phyloP scores from a whole-genome alignment of 495 filamentous ascomycete species.

The Podospora tetraspora region DNA sequence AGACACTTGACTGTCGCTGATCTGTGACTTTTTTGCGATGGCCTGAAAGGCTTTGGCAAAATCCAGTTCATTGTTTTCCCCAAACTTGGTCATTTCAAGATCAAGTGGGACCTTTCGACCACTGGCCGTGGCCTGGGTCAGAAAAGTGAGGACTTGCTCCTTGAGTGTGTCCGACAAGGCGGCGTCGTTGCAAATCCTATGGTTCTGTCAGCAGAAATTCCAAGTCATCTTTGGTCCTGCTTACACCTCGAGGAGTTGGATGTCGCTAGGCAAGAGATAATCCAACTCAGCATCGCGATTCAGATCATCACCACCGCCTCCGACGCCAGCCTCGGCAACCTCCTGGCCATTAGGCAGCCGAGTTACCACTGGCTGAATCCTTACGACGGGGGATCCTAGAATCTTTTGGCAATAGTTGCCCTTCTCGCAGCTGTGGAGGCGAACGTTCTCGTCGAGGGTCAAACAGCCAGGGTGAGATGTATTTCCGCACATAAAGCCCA shows the following conservation, averaged over 20 bases:
- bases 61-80: constrained; percentile 22
- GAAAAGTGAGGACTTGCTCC: constrained; percentile 22
- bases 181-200: constrained; percentile 20
- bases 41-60: constrained; percentile 25
- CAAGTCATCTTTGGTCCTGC: constrained; percentile 4
- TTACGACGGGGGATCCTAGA: constrained; percentile 55
- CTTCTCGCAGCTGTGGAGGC: constrained; percentile 85
- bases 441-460: constrained; percentile 55
- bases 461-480: constrained; percentile 61
- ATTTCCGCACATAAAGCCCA: constrained; percentile 76
- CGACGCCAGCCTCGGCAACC: constrained; percentile 67
- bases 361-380: constrained; percentile 72
- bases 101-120: constrained; percentile 35
- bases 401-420: constrained; percentile 58
- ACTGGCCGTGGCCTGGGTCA: constrained; percentile 22
- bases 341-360: constrained; percentile 50
- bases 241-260: constrained; percentile 45
- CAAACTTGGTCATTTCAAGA: constrained; percentile 22
- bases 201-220: neutral
- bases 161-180: constrained; percentile 22
- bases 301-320: constrained; percentile 74
- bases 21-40: constrained; percentile 26
- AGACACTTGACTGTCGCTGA: constrained; percentile 10
- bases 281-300: constrained; percentile 61
- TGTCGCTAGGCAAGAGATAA: constrained; percentile 40